Evolutionary conservation across 805 yeast genomes (phyloP), one percentile per base, ranked within the genome.

Genomic region (Saturnispora sanitii): DNA sequence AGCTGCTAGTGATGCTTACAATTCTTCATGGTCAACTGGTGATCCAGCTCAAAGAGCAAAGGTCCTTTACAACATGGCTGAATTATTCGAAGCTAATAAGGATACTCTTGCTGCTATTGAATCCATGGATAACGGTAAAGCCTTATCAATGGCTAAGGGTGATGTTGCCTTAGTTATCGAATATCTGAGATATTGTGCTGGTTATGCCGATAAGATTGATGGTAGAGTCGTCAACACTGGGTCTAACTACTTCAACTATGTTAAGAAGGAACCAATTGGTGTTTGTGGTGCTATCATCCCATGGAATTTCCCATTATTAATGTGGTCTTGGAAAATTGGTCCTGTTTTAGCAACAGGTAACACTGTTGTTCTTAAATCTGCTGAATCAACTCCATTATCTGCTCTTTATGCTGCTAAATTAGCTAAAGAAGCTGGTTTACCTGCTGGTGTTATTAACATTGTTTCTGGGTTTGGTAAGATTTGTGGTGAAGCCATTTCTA

Each of bases 251-350:
- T 77, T 87, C 60, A 75, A 75, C 47, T 85, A 80, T 66, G 79
- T 90, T 49, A 76, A 78, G 61, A 81, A 82, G 63, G 95, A 87
- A 65, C 95, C 96, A 45, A 68, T 84, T 54, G 96, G 96, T 60
- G 96, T 88, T 35, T 85, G 94, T 61, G 96, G 95, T 45, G 94
- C 85, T 64, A 83, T 88, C 57, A 87, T 88, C 51, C 96, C 96
- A 52, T 88, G 96, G 96, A 88, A 88, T 68, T 88, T 86, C 77
- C 96, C 96, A 48, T 65, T 88, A 52, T 72, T 85, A 60, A 87
- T 88, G 92, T 82, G 86, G 69, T 70, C 94, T 22, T 88, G 96
- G 96, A 88, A 88, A 65, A 68, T 88, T 46, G 95, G 88, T 44
- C 96, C 96, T 35, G 94, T 94, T 43, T 63, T 87, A 49, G 94